phyloP scores from a whole-genome alignment of 2,329 filamentous ascomycete genomes.

The Lachnellula subtilissima region DNA sequence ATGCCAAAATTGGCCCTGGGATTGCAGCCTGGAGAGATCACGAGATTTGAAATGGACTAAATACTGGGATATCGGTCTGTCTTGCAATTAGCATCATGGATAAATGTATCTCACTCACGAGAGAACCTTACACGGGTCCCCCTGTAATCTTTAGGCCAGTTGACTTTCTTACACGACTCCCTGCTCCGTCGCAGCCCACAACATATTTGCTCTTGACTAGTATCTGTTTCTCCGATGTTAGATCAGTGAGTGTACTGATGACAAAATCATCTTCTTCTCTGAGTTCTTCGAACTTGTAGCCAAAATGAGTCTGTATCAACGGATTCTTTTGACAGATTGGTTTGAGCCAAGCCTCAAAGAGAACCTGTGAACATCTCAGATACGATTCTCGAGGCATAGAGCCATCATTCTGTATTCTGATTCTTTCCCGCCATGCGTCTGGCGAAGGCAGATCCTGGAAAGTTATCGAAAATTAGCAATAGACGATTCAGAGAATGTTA shows the following conservation, averaged over 20 bases:
- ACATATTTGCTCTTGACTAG: slow-evolving; percentile 33
- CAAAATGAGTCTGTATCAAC: slow-evolving; percentile 25
- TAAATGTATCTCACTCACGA: background rate
- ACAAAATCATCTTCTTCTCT: slow-evolving; percentile 2
- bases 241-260: too few relatives aligned
- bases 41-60: slow-evolving; percentile 21
- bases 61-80: slow-evolving; percentile 10
- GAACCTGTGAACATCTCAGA: slow-evolving; percentile 32
- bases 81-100: background rate
- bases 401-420: slow-evolving; percentile 30
- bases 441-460: too few relatives aligned
- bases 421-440: background rate
- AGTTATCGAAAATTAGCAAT: background rate
- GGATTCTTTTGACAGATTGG: slow-evolving; percentile 18
- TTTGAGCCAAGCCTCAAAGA: slow-evolving; percentile 35
- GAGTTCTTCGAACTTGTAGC: slow-evolving; percentile 22
- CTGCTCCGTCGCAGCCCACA: slow-evolving; percentile 47
- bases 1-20: slow-evolving; percentile 22
- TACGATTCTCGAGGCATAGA: slow-evolving; percentile 29
- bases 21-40: slow-evolving; percentile 8
- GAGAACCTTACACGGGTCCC: background rate
- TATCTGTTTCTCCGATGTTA: slow-evolving; percentile 12
- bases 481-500: background rate
- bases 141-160: background rate
- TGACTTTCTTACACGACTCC: slow-evolving; percentile 10